Evolutionary conservation across 768 basidiomycete genomes (phyloP).

Genomic region (Leccinum longicurvipes): DNA sequence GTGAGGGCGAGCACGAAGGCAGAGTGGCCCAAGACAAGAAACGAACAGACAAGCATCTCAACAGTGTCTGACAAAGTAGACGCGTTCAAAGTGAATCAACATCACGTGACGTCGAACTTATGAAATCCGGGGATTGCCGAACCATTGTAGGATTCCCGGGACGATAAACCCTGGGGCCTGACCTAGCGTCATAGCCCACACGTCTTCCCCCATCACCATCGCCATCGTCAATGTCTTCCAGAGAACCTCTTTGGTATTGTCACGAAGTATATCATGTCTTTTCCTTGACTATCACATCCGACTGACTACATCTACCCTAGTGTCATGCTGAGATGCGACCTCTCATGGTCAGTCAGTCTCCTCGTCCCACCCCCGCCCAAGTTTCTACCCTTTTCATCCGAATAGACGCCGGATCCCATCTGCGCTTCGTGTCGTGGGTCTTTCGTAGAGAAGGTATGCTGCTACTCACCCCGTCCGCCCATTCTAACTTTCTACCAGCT

Average conservation of each 20-base stretch:
- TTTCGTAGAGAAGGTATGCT: constrained; percentile 71
- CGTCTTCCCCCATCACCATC: constrained; percentile 4
- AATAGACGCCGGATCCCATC: constrained; percentile 73
- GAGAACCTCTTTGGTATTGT: constrained; percentile 78
- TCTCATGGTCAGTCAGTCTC: constrained; percentile 57
- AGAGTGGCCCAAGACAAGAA: background rate
- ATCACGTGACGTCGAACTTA: constrained; percentile 1
- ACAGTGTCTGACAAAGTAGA: too few relatives aligned
- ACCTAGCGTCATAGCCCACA: constrained; percentile 8
- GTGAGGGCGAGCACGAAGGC: background rate
- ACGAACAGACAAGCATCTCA: background rate
- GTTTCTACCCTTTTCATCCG: constrained; percentile 4
- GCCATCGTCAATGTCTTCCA: constrained; percentile 46
- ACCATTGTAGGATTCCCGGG: background rate
- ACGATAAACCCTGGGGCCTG: background rate
- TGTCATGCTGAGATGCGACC: constrained; percentile 89
- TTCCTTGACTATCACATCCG: background rate
- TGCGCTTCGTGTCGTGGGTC: constrained; percentile 79
- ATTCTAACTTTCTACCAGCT: constrained; percentile 44
- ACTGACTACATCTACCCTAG: constrained; percentile 37
- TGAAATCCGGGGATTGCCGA: constrained; percentile 17
- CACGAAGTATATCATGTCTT: constrained; percentile 49
- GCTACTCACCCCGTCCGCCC: background rate
- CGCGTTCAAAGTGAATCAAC: too few relatives aligned
- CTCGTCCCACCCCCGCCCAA: background rate